Base-by-base conservation (phyloP, 805 yeast species). In the Sporopachydermia lactativora region DNA sequence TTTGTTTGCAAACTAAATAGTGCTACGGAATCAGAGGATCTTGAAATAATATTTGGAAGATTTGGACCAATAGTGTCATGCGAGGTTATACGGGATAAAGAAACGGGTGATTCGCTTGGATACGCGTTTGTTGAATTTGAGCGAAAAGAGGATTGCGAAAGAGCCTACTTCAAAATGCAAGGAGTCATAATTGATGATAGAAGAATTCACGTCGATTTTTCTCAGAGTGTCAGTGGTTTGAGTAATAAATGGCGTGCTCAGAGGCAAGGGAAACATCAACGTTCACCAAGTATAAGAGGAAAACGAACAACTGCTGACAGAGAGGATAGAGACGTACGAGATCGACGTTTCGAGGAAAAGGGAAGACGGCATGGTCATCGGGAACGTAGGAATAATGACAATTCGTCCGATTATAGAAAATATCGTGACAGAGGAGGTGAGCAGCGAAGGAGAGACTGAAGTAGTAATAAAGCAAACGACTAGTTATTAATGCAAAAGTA, bases 1-100 rank as follows among this genome's bases (percentile, higher is more conserved):
- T 79, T 78, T 48, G 68, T 78, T 3, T 77, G 84, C 49, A 73
- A 73, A 46, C 54, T 78, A 47, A 78, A 79, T 47, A 73, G 80
- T 1, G 55, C 77, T 2, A 78, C 86, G 3, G 59, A 60, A n/a
- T 72, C 65, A 17, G 73, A 69, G 3, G 82, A 79, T 39, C 52
- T 78, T 18, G 58, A 62, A 34, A 53, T 68, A 19, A 71, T 78
- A 11, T 79, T 79, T 49, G 61, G 70, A n/a, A 59, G 81, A 40
- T 78, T 77, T 58, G 86, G 86, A 1, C 46, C 55, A 4, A 69
- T 78, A 15, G 43, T 49, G 1, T 63, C 71, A 2, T 68, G 75
- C 43, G 76, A 75, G 40, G 58, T 78, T 13, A 62, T 77, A 11
- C 53, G 60, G 34, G 80, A 74, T 46, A 58, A 57, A 18, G 54